A percentile compares a stretch with the other conserved stretches of the same genome.
Evolutionary conservation across 805 yeast genomes (phyloP).

Genomic region (Geotrichum ghanense): DNA sequence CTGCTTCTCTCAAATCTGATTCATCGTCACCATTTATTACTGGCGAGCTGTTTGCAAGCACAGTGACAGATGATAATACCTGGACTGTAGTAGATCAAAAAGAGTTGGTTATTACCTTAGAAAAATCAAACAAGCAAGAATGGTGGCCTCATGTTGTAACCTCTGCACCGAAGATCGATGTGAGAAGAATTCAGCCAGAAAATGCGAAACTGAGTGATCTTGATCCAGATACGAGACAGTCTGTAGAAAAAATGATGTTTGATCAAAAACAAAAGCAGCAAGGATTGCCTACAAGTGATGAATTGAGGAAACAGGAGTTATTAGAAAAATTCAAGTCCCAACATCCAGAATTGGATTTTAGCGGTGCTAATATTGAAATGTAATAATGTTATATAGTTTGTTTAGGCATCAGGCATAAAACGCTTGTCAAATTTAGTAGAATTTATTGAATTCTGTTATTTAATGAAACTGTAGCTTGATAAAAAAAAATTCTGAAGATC

Average conservation of each 20-base stretch:
- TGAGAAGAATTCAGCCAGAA: slow-evolving; percentile 31
- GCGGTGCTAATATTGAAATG: slow-evolving; percentile 21
- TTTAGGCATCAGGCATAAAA: neutral
- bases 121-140: slow-evolving; percentile 27
- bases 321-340: slow-evolving; percentile 29
- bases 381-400: slow-evolving; percentile 5
- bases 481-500: no score
- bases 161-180: slow-evolving; percentile 32
- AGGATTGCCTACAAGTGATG: slow-evolving; percentile 30
- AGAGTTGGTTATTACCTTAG: slow-evolving; percentile 27
- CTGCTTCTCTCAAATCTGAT: slow-evolving; percentile 17
- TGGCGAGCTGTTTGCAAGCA: slow-evolving; percentile 27
- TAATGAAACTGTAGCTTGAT: no score
- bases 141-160: slow-evolving; percentile 39
- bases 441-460: no score
- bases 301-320: slow-evolving; percentile 23
- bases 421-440: neutral
- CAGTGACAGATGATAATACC: slow-evolving; percentile 27
- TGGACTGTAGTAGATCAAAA: slow-evolving; percentile 32
- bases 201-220: slow-evolving; percentile 29
- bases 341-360: slow-evolving; percentile 35
- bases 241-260: slow-evolving; percentile 38
- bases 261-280: slow-evolving; percentile 32
- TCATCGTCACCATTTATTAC: slow-evolving; percentile 14
- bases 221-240: slow-evolving; percentile 31